Percentiles rank a stretch among this genome's conserved stretches.
These are phyloP conservation scores for Quercus glauca DNA, from an alignment of 306 rosid species.

Conservation along the genomic window DNA sequence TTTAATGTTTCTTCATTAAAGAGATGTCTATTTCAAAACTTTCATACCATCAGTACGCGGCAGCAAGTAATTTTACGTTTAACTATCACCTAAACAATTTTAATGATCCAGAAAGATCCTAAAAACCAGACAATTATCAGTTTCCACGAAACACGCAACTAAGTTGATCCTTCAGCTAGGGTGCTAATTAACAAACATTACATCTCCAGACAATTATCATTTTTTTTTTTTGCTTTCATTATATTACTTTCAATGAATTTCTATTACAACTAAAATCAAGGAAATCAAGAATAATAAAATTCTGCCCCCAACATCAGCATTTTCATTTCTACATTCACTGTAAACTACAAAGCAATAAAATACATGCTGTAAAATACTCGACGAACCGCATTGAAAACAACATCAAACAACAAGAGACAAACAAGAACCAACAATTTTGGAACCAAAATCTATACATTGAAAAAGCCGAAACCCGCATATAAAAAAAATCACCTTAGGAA, in stretches of 20 bases:
- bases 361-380: background rate
- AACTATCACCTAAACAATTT: background rate
- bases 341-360: background rate
- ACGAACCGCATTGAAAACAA: background rate
- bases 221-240: background rate
- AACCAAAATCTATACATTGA: background rate
- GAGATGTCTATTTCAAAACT: background rate
- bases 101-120: slow-evolving; percentile 5
- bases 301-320: background rate
- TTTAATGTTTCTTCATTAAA: background rate
- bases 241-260: background rate
- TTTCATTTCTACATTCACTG: background rate
- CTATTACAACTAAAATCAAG: background rate
- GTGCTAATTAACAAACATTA: background rate
- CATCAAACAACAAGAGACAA: background rate
- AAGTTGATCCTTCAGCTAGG: slow-evolving; percentile 7
- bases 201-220: background rate
- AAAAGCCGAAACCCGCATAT: slow-evolving; percentile 11
- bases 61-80: background rate
- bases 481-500: slow-evolving; percentile 55
- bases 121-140: background rate
- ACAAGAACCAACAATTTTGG: background rate
- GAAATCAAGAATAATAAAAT: background rate
- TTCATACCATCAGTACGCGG: background rate
- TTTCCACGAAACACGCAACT: slow-evolving; percentile 5